A percentile compares a stretch with the other conserved stretches of the same genome.
Conservation (phyloP, 2,329 filamentous ascomycete genomes). For the Thielaviopsis euricoi region DNA sequence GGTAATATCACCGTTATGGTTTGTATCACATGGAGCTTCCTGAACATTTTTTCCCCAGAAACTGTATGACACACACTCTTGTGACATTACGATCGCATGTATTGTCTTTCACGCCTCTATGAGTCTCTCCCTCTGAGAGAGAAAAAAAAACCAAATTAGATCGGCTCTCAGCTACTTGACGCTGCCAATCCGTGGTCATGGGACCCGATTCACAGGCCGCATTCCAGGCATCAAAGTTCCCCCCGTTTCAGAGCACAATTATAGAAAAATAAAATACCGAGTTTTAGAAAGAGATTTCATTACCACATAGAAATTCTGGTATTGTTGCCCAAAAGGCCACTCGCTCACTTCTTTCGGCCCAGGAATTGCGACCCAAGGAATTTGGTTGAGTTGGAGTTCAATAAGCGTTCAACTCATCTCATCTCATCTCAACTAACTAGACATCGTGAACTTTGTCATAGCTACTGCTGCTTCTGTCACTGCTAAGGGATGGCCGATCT, state of each 20-base stretch:
- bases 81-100: too few relatives aligned
- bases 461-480: background rate
- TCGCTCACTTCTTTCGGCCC: too few relatives aligned
- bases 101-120: too few relatives aligned
- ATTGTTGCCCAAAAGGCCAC: background rate
- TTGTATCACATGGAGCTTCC: too few relatives aligned
- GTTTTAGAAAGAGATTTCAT: background rate
- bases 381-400: background rate
- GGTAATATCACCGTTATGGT: too few relatives aligned
- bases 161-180: background rate
- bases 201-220: background rate
- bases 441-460: background rate
- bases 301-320: background rate
- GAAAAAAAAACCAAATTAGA: background rate
- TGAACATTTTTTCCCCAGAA: too few relatives aligned
- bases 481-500: background rate
- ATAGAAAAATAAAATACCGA: background rate
- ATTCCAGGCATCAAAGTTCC: background rate
- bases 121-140: too few relatives aligned
- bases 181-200: background rate
- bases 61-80: too few relatives aligned
- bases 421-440: too few relatives aligned
- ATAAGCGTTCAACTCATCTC: too few relatives aligned
- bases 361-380: background rate
- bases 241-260: background rate